Evolutionary conservation across 192 early-diverging fungal genomes (phyloP).

Genomic region (Rhizoclosmatium sp.): DNA sequence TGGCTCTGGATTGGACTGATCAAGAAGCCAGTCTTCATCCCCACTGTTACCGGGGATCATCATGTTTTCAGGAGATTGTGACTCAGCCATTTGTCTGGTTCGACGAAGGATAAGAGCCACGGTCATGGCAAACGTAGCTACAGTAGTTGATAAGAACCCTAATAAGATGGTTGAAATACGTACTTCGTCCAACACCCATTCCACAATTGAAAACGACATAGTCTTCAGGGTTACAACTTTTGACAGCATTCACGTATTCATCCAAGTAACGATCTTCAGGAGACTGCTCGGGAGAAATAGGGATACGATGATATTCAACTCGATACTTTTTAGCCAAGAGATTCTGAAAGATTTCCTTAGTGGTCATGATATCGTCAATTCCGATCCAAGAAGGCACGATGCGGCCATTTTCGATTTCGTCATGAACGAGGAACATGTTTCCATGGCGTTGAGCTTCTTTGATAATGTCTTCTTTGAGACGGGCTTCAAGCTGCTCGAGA

Average conservation of each 20-base stretch:
- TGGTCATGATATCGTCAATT: conserved; percentile 61
- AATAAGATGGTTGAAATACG: background rate
- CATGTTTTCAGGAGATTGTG: background rate
- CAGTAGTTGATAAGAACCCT: background rate
- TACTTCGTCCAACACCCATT: conserved; percentile 69
- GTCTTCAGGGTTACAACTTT: conserved; percentile 43
- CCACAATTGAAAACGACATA: conserved; percentile 71
- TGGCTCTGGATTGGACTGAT: background rate
- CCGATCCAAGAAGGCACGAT: conserved; percentile 68
- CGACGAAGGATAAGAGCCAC: conserved; percentile 64
- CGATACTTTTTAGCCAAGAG: conserved; percentile 54
- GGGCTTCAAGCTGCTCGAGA: conserved; percentile 65
- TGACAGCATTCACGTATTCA: conserved; percentile 64
- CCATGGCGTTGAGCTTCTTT: conserved; percentile 52
- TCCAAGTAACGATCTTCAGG: conserved; percentile 69
- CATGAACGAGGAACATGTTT: conserved; percentile 68
- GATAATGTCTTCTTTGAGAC: conserved; percentile 66
- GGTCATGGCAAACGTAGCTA: conserved; percentile 68
- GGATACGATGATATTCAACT: conserved; percentile 65
- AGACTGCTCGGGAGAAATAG: conserved; percentile 65
- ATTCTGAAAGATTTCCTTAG: conserved; percentile 62
- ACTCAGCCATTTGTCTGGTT: conserved; percentile 50
- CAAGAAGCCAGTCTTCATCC: background rate
- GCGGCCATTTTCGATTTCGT: conserved; percentile 57
- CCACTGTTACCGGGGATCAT: background rate